Conservation (phyloP, 176 grass and related monocot species). For the Thalia dealbata region DNA sequence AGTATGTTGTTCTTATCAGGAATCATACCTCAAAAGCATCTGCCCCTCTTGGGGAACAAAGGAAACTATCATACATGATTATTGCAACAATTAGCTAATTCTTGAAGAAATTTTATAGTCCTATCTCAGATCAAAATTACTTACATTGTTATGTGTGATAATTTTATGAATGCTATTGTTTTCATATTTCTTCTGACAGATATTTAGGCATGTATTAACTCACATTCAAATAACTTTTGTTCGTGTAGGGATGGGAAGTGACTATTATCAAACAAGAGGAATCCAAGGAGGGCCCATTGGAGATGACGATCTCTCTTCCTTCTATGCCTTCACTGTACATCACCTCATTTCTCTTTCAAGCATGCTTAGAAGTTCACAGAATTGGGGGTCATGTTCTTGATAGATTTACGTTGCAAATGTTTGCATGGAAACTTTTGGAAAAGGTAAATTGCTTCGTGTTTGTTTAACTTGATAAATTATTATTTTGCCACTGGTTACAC, state of each 20-base stretch:
- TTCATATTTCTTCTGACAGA: neutral
- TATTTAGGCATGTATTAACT: neutral
- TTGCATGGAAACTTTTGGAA: slow-evolving; percentile 73
- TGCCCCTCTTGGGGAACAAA: neutral
- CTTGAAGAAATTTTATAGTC: neutral
- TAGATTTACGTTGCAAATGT: slow-evolving; percentile 67
- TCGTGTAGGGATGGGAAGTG: slow-evolving; percentile 82
- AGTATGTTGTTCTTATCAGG: neutral
- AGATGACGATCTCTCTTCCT: slow-evolving; percentile 90
- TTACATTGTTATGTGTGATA: neutral
- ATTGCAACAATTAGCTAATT: neutral
- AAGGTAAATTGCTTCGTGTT: slow-evolving; percentile 47
- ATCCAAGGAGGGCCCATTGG: slow-evolving; percentile 56
- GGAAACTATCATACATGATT: neutral
- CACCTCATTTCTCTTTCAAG: slow-evolving; percentile 85
- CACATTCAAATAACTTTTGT: neutral
- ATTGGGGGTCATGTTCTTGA: slow-evolving; percentile 94
- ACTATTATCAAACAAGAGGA: slow-evolving; percentile 93
- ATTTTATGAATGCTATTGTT: neutral
- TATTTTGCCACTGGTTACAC: neutral
- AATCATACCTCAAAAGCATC: neutral
- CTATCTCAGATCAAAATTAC: neutral
- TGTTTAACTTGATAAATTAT: neutral
- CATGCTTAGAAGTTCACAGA: slow-evolving; percentile 95
- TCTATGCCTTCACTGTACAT: slow-evolving; percentile 94